Evolutionary conservation across 306 rosid species (phyloP).

Genomic region (Lathyrus aphaca): DNA sequence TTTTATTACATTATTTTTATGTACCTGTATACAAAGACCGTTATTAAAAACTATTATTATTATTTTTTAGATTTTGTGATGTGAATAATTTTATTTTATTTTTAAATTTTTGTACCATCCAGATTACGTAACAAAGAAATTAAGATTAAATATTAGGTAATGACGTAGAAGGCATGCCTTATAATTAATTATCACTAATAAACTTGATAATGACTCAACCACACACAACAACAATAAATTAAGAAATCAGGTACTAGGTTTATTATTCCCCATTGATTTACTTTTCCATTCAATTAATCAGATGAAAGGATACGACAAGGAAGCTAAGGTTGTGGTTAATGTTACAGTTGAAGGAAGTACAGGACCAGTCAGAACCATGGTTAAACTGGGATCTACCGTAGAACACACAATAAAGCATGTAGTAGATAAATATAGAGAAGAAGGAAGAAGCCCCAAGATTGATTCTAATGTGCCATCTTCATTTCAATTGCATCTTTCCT

Average conservation of each 20-base stretch:
- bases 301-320: conserved; percentile 62
- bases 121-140: background rate
- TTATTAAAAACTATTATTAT: background rate
- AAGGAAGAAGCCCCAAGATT: conserved; percentile 76
- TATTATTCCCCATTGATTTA: background rate
- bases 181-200: background rate
- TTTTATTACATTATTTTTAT: background rate
- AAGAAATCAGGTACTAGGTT: background rate
- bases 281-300: background rate
- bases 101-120: background rate
- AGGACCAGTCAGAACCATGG: conserved; percentile 79
- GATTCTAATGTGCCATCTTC: conserved; percentile 40
- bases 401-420: conserved; percentile 68
- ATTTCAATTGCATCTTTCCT: conserved; percentile 71
- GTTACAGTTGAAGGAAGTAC: conserved; percentile 92
- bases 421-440: conserved; percentile 67
- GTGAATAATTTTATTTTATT: background rate
- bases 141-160: conserved; percentile 10
- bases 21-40: background rate
- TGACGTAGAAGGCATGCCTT: conserved; percentile 19
- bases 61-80: background rate
- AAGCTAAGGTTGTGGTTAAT: conserved; percentile 83
- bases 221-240: background rate
- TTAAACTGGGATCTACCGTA: conserved; percentile 76
- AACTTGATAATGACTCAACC: conserved; percentile 3